Evolutionary conservation across 805 yeast genomes (phyloP).

Genomic region (Scheffersomyces coipomensis): DNA sequence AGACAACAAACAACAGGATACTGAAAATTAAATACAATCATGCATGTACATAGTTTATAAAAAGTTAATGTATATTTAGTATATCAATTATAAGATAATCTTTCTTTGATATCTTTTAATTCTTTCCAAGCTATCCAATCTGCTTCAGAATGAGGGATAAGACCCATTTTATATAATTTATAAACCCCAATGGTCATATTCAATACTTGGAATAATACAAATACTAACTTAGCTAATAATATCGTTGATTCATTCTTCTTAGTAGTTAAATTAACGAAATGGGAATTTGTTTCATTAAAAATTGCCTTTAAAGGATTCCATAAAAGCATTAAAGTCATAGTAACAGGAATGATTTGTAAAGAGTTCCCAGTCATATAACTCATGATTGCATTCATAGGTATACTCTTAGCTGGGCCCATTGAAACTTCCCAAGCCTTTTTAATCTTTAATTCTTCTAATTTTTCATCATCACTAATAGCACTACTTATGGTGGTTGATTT

Average conservation of each 20-base stretch:
- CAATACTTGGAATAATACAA: conserved; percentile 44
- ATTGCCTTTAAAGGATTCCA: conserved; percentile 77
- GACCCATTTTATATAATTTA: conserved; percentile 85
- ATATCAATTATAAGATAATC: conserved; percentile 2
- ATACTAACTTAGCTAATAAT: conserved; percentile 20
- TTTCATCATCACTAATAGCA: conserved; percentile 12
- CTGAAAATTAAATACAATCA: too few relatives aligned
- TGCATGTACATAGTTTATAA: too few relatives aligned
- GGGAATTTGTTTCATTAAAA: conserved; percentile 46
- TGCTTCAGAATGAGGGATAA: conserved; percentile 80
- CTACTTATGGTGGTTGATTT: neutral
- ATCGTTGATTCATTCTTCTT: conserved; percentile 32
- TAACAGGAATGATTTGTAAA: conserved; percentile 84
- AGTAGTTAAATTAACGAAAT: conserved; percentile 51
- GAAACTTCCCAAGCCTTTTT: conserved; percentile 89
- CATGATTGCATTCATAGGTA: conserved; percentile 92
- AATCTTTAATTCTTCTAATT: conserved; percentile 38
- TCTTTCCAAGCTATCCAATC: conserved; percentile 93
- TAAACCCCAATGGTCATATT: conserved; percentile 75
- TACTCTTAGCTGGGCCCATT: conserved; percentile 69
- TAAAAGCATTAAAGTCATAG: conserved; percentile 84
- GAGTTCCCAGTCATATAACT: conserved; percentile 91
- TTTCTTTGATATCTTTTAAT: conserved; percentile 23
- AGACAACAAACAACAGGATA: too few relatives aligned
- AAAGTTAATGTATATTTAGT: too few relatives aligned